Evolutionary conservation across 2,329 filamentous ascomycete genomes (phyloP), one percentile per base, ranked within the genome.

Genomic region (Xylariaceae sp.): DNA sequence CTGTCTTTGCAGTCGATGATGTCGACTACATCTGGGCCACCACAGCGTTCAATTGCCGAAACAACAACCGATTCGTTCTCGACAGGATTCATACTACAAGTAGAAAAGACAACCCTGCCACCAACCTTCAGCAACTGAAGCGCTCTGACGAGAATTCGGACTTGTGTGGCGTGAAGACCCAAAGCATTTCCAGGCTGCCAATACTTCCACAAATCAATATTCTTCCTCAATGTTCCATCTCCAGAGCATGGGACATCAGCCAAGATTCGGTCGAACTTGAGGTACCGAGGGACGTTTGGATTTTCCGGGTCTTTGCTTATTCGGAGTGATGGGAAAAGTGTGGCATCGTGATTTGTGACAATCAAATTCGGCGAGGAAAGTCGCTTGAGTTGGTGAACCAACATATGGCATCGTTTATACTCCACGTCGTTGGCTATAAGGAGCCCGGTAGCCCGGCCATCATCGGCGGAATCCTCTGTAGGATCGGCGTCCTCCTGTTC

Each of bases 211-310:
- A 99, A 80, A 69, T 88, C 89, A 56, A 87, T 80, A 67, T 99
- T 99, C 80, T 99, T 99, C 62, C 94, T 84, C 52, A 89, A 77
- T 0, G 94, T 99, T 53, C 94, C 94, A 65, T 99, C 94, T 55
- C 94, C 94, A 4, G 92, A 95, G 77, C 94, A 99, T 42, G 94
- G 94, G 0, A 99, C 94, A 73, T 99, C 94, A 42, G 94, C 92
- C 53, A 99, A 77, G 58, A 99, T 95, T 58, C 94, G 87, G 71
- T 99, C 94, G 65, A 96, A 99, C 74, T 96, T 96, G 56, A 99
- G 83, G 71, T 96, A 97, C 61, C 81, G 79, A 56, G 80, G 80
- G 61, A 77, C 76, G 22, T 74, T 74, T 30, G 75, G 76, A 56
- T 81, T 79, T 59, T 81, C 78, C 18, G 76, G 68, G 51, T 76